Percentiles rank a stretch among this genome's conserved stretches.
Evolutionary conservation across 495 filamentous ascomycete genomes (phyloP).

Genomic region (Xanthoparmelia taractica): DNA sequence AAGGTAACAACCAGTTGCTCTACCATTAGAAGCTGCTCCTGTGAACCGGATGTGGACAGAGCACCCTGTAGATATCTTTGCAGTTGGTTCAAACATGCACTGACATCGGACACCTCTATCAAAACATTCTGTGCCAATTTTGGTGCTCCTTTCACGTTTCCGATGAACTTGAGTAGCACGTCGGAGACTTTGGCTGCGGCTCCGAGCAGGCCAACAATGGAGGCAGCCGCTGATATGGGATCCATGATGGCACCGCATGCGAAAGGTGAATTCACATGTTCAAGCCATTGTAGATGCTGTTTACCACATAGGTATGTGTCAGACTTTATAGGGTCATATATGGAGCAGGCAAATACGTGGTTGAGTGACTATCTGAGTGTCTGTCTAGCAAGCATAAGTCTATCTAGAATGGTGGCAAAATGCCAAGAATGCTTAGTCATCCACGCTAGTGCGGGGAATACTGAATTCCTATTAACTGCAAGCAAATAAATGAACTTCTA

Average conservation of each 20-base stretch:
- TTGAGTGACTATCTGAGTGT: no score
- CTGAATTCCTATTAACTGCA: no score
- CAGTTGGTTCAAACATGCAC: conserved; percentile 9
- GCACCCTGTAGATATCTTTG: conserved; percentile 11
- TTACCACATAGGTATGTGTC: no score
- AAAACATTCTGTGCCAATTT: conserved; percentile 13
- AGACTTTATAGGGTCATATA: no score
- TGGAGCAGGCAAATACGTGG: no score
- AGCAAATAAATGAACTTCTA: no score
- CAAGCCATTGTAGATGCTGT: no score
- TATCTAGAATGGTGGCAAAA: no score
- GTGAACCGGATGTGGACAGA: not conserved
- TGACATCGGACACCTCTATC: conserved; percentile 15
- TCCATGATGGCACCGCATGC: conserved; percentile 10
- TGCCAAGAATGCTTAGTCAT: no score
- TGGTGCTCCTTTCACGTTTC: conserved; percentile 11
- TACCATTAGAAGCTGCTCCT: conserved; percentile 10
- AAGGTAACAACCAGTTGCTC: conserved; percentile 24
- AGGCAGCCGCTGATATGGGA: conserved; percentile 18
- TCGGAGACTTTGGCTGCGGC: conserved; percentile 17
- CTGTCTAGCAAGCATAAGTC: no score
- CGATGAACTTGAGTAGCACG: conserved; percentile 12
- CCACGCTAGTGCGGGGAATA: no score
- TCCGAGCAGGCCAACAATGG: conserved; percentile 16
- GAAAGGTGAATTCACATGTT: not conserved